Base-by-base conservation (phyloP, 2,329 filamentous ascomycete genomes). In the Mollisiaceae sp. region DNA sequence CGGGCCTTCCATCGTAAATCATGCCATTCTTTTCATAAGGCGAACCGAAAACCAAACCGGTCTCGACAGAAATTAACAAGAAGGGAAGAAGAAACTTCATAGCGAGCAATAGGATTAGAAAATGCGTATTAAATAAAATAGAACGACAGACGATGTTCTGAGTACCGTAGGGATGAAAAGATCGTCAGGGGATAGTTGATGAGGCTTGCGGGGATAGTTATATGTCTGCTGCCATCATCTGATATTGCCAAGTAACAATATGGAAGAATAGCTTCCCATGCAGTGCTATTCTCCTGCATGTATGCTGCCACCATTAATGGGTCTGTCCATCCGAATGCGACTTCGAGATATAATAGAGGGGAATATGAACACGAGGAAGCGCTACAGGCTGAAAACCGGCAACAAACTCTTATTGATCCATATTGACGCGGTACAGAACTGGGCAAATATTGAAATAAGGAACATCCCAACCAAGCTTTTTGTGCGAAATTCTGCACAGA, bases 21-120 rank as follows among this genome's bases (percentile, higher is more conserved):
- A 65, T 65, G 36, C 63, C 63, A 58, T 65, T 57, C 24, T 36
- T 61, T 18, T n/a, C 35, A 52, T 60, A 65, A 18, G 63, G 63
- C 39, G 32, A 57, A 4, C 27, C 58, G n/a, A 65, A 5, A 24
- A 57, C 52, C 12, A 65, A 11, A 20, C 52, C 20, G 9, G 62
- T 50, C 54, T 60, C 56, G 12, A 64, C 35, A 14, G 52, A 56
- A 2, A 65, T 11, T 15, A n/a, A 39, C 27, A 47, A 27, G 8
- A 41, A 38, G n/a, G 18, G 20, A 38, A 58, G 11, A 43, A n/a
- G 5, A 38, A 38, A 52, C 50, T 35, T 52, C 61, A 63, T 63
- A 6, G 39, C 39, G 50, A 32, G 6, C 12, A 24, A 20, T 24
- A 22, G 39, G 20, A 52, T 27, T 32, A 58, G 50, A 22, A 59